These are phyloP conservation scores for Candida verbasci DNA, from an alignment of 805 yeast species.

Conservation along the genomic window DNA sequence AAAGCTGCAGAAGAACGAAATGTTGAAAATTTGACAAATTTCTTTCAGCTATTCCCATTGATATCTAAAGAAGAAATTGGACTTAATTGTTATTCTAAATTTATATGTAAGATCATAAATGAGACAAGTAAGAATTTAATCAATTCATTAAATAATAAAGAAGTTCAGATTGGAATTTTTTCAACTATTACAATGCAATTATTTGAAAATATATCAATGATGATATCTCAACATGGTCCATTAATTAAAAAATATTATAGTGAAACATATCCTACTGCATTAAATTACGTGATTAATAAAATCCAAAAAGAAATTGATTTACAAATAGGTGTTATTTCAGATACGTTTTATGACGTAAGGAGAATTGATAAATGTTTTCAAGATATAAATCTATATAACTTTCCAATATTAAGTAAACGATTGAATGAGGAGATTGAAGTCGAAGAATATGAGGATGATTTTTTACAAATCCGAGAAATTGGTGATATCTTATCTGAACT, in stretches of 20 bases:
- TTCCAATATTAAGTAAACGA: constrained; percentile 21
- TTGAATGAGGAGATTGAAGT: constrained; percentile 13
- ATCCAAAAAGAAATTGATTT: constrained; percentile 87
- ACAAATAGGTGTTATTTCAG: constrained; percentile 86
- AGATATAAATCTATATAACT: constrained; percentile 50
- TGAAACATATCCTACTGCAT: constrained; percentile 48
- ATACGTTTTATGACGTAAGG: constrained; percentile 76
- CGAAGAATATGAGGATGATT: constrained; percentile 25
- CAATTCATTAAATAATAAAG: constrained; percentile 21
- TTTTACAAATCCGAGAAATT: constrained; percentile 53
- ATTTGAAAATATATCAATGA: constrained; percentile 79
- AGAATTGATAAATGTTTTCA: constrained; percentile 51
- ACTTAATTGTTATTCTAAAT: constrained; percentile 73
- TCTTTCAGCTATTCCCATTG: constrained; percentile 83
- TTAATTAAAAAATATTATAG: constrained; percentile 67
- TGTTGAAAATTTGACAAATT: constrained; percentile 67
- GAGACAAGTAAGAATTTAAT: constrained; percentile 71
- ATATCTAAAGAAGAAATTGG: constrained; percentile 72
- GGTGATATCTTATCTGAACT: constrained; percentile 69
- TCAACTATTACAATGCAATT: constrained; percentile 61
- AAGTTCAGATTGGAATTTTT: constrained; percentile 44
- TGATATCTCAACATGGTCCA: constrained; percentile 81
- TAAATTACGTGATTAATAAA: constrained; percentile 62
- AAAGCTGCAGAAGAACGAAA: constrained; percentile 64
- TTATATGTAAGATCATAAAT: constrained; percentile 80